phyloP scores from a whole-genome alignment of 163 green algal species.

The Scenedesmus sp. region DNA sequence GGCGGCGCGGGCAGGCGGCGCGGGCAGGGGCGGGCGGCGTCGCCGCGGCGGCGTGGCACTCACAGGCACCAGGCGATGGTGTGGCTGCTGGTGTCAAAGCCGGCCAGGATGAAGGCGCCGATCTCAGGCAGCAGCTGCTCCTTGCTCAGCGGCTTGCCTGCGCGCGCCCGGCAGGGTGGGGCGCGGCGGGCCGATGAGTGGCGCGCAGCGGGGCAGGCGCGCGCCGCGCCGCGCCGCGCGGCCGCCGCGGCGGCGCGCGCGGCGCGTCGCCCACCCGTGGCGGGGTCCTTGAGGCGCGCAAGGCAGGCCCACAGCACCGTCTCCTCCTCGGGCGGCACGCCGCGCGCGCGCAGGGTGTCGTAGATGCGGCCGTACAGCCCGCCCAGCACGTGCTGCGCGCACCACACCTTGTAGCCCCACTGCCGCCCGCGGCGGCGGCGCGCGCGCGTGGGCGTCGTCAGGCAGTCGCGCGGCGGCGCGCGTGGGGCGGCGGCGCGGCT shows the following conservation, averaged over 20 bases:
- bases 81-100: constrained; percentile 63
- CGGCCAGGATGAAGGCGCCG: constrained; percentile 63
- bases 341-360: constrained; percentile 42
- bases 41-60: too few relatives aligned
- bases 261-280: constrained; percentile 50
- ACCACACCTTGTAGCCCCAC: constrained; percentile 41
- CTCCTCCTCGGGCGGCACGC: constrained; percentile 43
- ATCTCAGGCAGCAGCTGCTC: constrained; percentile 59
- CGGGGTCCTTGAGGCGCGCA: constrained; percentile 48
- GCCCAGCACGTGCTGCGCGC: constrained; percentile 53
- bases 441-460: background rate
- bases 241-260: too few relatives aligned
- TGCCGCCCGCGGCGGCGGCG: constrained; percentile 5
- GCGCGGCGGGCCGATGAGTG: too few relatives aligned
- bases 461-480: background rate
- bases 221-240: too few relatives aligned
- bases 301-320: constrained; percentile 62
- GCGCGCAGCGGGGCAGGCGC: too few relatives aligned
- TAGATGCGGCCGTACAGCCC: constrained; percentile 49
- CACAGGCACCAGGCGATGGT: constrained; percentile 58
- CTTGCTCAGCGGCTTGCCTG: constrained; percentile 42
- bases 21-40: too few relatives aligned
- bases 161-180: too few relatives aligned
- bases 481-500: too few relatives aligned
- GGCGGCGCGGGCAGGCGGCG: too few relatives aligned